Conservation (phyloP, 345 rosid species). For the Populus euphratica region DNA sequence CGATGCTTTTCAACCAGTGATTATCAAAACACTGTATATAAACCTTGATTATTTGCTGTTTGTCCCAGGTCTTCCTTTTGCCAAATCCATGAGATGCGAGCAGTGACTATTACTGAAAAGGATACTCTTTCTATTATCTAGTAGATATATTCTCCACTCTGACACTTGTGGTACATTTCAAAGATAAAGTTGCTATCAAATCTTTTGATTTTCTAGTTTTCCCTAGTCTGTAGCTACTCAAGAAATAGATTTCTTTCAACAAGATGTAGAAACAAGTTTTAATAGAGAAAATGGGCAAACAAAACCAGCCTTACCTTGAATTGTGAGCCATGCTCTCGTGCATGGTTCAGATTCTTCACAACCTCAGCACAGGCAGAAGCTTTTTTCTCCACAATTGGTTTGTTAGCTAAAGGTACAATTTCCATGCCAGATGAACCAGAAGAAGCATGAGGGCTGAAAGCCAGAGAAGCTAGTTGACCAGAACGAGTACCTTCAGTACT, state of each 20-base stretch:
- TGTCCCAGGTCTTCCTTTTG: not conserved
- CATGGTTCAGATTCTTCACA: constrained; percentile 73
- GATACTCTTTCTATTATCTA: not conserved
- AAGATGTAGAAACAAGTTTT: not conserved
- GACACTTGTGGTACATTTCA: not conserved
- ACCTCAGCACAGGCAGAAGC: constrained; percentile 73
- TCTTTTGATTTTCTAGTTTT: not conserved
- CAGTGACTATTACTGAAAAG: not conserved
- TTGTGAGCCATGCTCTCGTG: constrained; percentile 70
- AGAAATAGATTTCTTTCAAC: not conserved
- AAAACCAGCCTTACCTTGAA: constrained; percentile 55
- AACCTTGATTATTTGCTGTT: not conserved
- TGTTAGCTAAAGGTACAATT: constrained; percentile 55
- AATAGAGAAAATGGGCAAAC: constrained; percentile 1
- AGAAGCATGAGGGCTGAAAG: constrained; percentile 60
- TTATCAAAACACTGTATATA: not conserved
- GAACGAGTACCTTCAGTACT: constrained; percentile 41
- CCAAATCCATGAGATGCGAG: not conserved
- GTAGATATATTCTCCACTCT: not conserved
- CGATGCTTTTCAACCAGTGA: constrained; percentile 1
- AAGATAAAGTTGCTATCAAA: not conserved
- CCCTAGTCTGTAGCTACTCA: not conserved
- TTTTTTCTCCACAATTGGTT: constrained; percentile 70
- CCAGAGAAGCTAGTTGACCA: constrained; percentile 52
- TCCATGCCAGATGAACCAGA: constrained; percentile 54